Percentiles rank a stretch among this genome's conserved stretches.
phyloP scores from a whole-genome alignment of 2,329 filamentous ascomycete genomes.

The Simplicillium aogashimaense region DNA sequence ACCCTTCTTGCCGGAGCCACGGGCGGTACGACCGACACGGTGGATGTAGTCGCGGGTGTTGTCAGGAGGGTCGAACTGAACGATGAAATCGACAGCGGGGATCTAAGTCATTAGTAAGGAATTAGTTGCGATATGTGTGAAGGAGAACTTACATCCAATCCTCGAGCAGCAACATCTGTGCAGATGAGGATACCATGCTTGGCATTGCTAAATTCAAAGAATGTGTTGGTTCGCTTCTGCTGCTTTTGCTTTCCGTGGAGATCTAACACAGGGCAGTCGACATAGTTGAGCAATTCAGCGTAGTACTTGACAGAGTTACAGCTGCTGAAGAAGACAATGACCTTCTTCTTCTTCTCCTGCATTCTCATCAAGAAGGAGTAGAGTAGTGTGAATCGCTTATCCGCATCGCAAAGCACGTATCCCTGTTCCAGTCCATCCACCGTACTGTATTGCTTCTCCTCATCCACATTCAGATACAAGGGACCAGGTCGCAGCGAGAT shows the following conservation, averaged over 20 bases:
- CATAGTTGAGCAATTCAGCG: slow-evolving; percentile 91
- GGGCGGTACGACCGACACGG: slow-evolving; percentile 87
- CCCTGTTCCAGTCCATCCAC: slow-evolving; percentile 93
- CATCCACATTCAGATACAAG: slow-evolving; percentile 94
- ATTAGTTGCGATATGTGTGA: background rate
- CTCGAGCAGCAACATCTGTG: slow-evolving; percentile 91
- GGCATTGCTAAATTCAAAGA: slow-evolving; percentile 82
- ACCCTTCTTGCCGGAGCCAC: slow-evolving; percentile 74
- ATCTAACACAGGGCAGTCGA: slow-evolving; percentile 80
- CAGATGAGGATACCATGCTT: slow-evolving; percentile 83
- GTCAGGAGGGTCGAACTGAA: slow-evolving; percentile 92
- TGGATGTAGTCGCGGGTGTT: slow-evolving; percentile 89
- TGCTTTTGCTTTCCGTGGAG: slow-evolving; percentile 96
- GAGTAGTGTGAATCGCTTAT: slow-evolving; percentile 86
- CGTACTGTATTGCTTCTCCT: slow-evolving; percentile 80
- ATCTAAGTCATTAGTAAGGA: slow-evolving; percentile 41
- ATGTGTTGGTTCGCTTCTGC: slow-evolving; percentile 96
- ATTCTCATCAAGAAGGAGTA: slow-evolving; percentile 85
- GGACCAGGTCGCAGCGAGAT: slow-evolving; percentile 88
- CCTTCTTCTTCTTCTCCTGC: slow-evolving; percentile 81
- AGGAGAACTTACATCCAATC: slow-evolving; percentile 63
- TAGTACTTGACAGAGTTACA: slow-evolving; percentile 96
- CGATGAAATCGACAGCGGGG: slow-evolving; percentile 89
- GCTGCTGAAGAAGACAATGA: slow-evolving; percentile 92
- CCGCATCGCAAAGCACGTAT: slow-evolving; percentile 86